Base-by-base conservation (phyloP, 768 basidiomycete species). In the Neoboletus brunneissimus region DNA sequence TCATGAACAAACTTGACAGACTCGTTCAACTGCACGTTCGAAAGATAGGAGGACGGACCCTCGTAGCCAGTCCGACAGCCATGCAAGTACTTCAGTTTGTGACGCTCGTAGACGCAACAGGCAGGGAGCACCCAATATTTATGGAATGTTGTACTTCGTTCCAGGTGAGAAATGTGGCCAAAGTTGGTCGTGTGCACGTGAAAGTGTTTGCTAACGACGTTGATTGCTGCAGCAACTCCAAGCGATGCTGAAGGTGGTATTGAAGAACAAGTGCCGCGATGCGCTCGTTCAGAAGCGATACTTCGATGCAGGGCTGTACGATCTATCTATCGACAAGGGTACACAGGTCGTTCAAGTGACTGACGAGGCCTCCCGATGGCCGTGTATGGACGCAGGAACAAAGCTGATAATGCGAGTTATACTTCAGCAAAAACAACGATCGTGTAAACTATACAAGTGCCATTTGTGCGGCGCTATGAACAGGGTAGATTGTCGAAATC, bases 81-180 rank as follows among this genome's bases (percentile, higher is more conserved):
- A 53, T 37, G 45, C 69, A 64, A 29, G 52, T 68, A 0, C 54
- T 67, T 25, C 57, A 54, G 1, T 67, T 59, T 38, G 64, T 61
- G 9, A 69, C 61, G 27, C 59, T 71, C 35, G 27, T 68, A 31
- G 69, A 69, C 27, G 67, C 61, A 1, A 68, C 68, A 8, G 69
- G 67, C 45, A 57, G 69, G 20, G 53, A 61, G 23, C 67, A 68
- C 41, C 64, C 61, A 25, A 66, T 68, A 57, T 41, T 50, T 22
- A 55, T 71, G 61, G 58, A 71, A 20, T 59, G 58, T 43, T 68
- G 67, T 40, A 38, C 61, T 3, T 68, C 64, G 35, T 68, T 69
- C 6, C 61, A 71, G 61, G 67, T 66, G 40, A 34, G 58, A 12
- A 1, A 25, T 41, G 27, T 18, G n/a, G n/a, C n/a, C n/a, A n/a